Evolutionary conservation across 441 rosid genomes (phyloP).

Genomic region (Geranium incanum): DNA sequence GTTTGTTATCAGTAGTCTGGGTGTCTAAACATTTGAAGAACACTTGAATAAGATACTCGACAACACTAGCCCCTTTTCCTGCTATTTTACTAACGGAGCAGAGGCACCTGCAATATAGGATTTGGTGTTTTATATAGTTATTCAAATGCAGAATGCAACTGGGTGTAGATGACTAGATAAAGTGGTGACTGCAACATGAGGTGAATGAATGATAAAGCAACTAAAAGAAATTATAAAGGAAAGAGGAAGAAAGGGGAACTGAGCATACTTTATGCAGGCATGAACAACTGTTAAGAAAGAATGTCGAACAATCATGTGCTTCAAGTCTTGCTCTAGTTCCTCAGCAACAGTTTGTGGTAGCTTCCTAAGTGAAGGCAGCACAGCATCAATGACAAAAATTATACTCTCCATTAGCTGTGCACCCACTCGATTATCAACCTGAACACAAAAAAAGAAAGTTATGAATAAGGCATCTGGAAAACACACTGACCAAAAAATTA

Average conservation of each 20-base stretch:
- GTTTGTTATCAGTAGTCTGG: constrained; percentile 67
- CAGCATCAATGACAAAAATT: constrained; percentile 80
- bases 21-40: constrained; percentile 81
- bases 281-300: constrained; percentile 96
- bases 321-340: constrained; percentile 94
- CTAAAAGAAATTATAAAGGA: constrained; percentile 14
- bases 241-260: neutral
- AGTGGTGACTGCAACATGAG: neutral
- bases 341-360: constrained; percentile 67
- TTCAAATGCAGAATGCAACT: neutral
- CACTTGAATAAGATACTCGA: constrained; percentile 82
- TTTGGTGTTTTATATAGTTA: neutral
- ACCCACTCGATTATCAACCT: constrained; percentile 80
- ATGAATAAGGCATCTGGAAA: neutral
- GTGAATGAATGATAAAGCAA: constrained; percentile 4
- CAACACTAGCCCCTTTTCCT: constrained; percentile 61
- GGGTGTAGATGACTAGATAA: neutral
- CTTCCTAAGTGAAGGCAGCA: constrained; percentile 78
- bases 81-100: constrained; percentile 77
- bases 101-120: constrained; percentile 58
- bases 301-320: constrained; percentile 91
- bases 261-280: constrained; percentile 87
- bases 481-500: neutral
- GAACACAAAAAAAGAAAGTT: constrained; percentile 31
- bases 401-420: constrained; percentile 95